Conservation (phyloP, 2,329 filamentous ascomycete genomes). For the Aspergillus pseudoterreus region DNA sequence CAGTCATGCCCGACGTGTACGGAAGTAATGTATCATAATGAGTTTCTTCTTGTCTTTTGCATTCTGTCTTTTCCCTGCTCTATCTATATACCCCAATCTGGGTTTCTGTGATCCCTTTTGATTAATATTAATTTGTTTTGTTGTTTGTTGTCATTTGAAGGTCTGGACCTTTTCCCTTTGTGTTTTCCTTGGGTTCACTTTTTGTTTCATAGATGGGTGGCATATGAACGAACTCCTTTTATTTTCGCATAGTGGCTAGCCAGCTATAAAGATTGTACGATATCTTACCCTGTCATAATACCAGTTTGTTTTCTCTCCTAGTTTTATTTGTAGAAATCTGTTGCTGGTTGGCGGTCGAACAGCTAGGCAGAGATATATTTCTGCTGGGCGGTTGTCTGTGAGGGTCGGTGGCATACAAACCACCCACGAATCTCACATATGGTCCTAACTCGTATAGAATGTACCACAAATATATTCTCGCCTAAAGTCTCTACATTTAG, state of each 20-base stretch:
- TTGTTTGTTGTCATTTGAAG: not conserved
- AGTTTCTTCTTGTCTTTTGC: constrained; percentile 10
- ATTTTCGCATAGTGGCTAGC: not conserved
- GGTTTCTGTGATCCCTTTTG: constrained; percentile 18
- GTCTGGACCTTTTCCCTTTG: constrained; percentile 5
- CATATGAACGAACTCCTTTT: not conserved
- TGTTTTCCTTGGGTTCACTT: not conserved
- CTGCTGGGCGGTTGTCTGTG: too few relatives aligned
- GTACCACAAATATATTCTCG: too few relatives aligned
- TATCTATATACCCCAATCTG: constrained; percentile 1
- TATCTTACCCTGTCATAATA: not conserved
- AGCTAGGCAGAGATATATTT: too few relatives aligned
- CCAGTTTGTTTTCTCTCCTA: too few relatives aligned
- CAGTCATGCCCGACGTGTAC: constrained; percentile 79
- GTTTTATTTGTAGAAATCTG: too few relatives aligned
- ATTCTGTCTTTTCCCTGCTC: constrained; percentile 21
- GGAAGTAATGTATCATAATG: constrained; percentile 56
- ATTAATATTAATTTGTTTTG: constrained; percentile 5
- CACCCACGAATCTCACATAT: too few relatives aligned
- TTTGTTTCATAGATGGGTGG: not conserved
- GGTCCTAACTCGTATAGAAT: too few relatives aligned
- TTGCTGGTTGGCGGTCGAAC: too few relatives aligned
- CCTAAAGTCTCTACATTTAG: too few relatives aligned
- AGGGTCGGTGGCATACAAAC: too few relatives aligned
- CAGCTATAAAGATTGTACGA: not conserved